These are phyloP conservation scores for Lentinula sp. DNA, from an alignment of 768 basidiomycete species.

Conservation along the genomic window DNA sequence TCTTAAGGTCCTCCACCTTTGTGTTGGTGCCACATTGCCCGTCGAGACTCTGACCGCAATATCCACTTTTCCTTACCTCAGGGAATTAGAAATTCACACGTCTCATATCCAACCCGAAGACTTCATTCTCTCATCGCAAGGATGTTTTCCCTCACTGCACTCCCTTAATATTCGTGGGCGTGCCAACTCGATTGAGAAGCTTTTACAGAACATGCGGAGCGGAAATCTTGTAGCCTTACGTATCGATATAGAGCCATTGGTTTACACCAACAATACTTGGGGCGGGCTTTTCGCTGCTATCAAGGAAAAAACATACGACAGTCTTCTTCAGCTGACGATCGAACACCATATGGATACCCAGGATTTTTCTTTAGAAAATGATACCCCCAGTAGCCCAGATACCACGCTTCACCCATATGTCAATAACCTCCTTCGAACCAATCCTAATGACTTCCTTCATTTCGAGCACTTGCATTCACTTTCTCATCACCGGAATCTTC, in stretches of 20 bases:
- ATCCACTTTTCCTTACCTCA: constrained; percentile 28
- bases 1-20: constrained; percentile 31
- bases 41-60: constrained; percentile 29
- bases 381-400: constrained; percentile 9
- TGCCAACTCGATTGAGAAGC: constrained; percentile 22
- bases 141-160: constrained; percentile 28
- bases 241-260: constrained; percentile 28
- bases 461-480: constrained; percentile 30
- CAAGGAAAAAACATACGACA: constrained; percentile 17
- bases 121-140: constrained; percentile 6
- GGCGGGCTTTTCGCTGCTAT: constrained; percentile 25
- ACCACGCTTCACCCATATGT: constrained; percentile 10
- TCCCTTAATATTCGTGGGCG: constrained; percentile 35
- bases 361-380: constrained; percentile 15
- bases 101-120: constrained; percentile 25
- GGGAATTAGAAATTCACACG: constrained; percentile 38
- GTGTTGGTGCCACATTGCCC: constrained; percentile 30
- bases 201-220: constrained; percentile 26
- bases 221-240: constrained; percentile 27
- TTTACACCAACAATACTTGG: constrained; percentile 24
- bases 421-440: constrained; percentile 7
- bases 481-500: constrained; percentile 24
- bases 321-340: constrained; percentile 30
- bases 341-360: constrained; percentile 35
- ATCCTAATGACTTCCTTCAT: constrained; percentile 9